These are phyloP conservation scores for Chlamydomonas incerta DNA, from an alignment of 139 green algal species.

Conservation along the genomic window DNA sequence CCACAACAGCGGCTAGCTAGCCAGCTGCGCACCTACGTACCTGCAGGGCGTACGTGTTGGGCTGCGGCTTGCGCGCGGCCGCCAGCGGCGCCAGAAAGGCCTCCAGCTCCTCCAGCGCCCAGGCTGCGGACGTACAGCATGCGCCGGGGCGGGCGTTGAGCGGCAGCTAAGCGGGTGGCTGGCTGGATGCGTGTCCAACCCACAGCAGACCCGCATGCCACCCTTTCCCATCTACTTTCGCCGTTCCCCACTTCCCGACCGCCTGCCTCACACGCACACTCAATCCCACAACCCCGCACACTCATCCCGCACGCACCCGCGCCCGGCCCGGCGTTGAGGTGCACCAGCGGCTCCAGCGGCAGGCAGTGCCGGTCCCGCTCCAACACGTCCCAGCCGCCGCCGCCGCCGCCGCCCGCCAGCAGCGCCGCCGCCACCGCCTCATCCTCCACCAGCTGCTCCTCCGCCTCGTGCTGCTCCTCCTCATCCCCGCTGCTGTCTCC, in stretches of 20 bases:
- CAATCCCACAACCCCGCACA: not conserved
- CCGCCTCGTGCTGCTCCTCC: not conserved
- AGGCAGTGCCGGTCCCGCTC: conserved; percentile 22
- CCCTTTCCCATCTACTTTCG: no score
- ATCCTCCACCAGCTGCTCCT: not conserved
- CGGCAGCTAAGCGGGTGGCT: no score
- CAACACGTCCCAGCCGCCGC: not conserved
- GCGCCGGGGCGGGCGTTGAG: not conserved
- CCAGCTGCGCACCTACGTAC: no score
- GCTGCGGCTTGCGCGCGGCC: no score
- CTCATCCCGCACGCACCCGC: not conserved
- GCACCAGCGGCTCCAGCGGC: conserved; percentile 11
- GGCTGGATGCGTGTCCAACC: no score
- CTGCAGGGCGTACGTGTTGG: no score
- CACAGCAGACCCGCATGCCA: no score
- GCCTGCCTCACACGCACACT: not conserved
- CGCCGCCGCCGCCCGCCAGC: no score
- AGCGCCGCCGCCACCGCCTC: not conserved
- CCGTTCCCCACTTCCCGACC: no score
- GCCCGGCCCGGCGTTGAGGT: conserved; percentile 1
- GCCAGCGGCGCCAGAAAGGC: no score
- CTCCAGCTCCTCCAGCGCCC: not conserved
- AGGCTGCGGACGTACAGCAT: not conserved
- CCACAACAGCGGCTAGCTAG: no score
- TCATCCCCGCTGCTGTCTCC: not conserved